Evolutionary conservation across 495 filamentous ascomycete genomes (phyloP), one percentile per base, ranked within the genome.

Genomic region (Xylaria intraflava): DNA sequence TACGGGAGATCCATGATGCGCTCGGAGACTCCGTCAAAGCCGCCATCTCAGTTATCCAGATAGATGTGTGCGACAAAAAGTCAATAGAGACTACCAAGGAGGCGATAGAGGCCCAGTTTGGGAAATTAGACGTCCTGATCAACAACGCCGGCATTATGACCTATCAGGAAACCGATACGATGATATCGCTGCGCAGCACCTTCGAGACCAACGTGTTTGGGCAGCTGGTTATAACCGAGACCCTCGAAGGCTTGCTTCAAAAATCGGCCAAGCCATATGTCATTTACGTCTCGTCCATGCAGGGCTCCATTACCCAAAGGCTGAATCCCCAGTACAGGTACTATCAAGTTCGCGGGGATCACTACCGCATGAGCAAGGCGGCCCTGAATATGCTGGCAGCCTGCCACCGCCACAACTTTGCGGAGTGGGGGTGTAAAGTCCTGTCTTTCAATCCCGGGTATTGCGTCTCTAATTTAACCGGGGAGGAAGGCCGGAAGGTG

Each of bases 301-400:
- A 51, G 65, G 74, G 48, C 49, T 74, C 33, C 51, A 58, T 56
- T 11, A 60, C 20, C 24, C 51, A 10, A 50, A 63, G 52, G n/a
- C 52, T 55, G 35, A 63, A 52, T 51, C 53, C 56, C 29, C 64
- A 49, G 10, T 51, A 48, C 65, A 43, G 23, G 57, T 69, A 17
- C 51, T 57, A 19, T 56, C 40, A 17, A 23, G 35, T 43, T 45
- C 58, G 20, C 46, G 58, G 48, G 60, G 69, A 49, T 1, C 64
- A 70, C 1, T 84, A 86, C 58, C 72, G 81, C 12, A 71, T 69
- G 52, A 71, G 70, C 47, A 85, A 86, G 67, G 76, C 78, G 0
- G 83, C 78, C 0, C 44, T 85, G 61, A 83, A 84, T 49, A 84
- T 84, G 83, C 27, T 84, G 59, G 75, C 82, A 65, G 69, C 71